These are phyloP conservation scores for Trametes pubescens DNA, from an alignment of 1,284 basidiomycete species.

Conservation along the genomic window DNA sequence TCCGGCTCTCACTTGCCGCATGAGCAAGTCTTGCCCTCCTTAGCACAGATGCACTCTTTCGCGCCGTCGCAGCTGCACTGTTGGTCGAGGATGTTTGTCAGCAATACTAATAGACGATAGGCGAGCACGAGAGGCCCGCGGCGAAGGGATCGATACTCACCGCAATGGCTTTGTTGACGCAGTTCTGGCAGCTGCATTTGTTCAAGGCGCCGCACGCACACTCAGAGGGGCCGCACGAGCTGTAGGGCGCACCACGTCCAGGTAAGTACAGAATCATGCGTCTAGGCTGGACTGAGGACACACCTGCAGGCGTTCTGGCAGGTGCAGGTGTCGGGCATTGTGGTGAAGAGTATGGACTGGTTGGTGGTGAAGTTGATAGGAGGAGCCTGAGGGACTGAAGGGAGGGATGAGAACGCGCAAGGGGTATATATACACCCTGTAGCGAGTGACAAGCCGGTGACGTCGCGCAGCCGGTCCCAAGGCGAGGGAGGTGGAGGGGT, in stretches of 20 bases:
- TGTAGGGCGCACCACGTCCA: conserved; percentile 10
- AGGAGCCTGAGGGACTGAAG: background rate
- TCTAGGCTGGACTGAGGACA: conserved; percentile 4
- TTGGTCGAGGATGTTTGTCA: background rate
- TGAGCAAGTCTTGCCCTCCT: conserved; percentile 33
- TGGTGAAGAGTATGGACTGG: background rate
- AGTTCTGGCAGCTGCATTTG: conserved; percentile 40
- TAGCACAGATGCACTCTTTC: conserved; percentile 31
- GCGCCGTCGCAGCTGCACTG: conserved; percentile 35
- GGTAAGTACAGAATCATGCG: background rate
- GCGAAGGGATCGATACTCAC: conserved; percentile 20
- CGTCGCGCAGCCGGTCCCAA: background rate
- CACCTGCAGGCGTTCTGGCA: conserved; percentile 41
- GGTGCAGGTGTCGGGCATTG: conserved; percentile 34
- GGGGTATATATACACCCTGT: conserved; percentile 3
- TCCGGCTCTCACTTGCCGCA: conserved; percentile 21
- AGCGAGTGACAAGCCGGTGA: background rate
- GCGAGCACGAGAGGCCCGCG: background rate
- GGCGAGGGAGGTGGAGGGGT: background rate
- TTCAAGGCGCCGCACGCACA: conserved; percentile 40
- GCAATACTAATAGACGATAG: background rate
- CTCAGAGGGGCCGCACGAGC: conserved; percentile 39
- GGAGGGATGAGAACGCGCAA: background rate
- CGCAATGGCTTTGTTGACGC: conserved; percentile 37
- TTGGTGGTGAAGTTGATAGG: conserved; percentile 1